Evolutionary conservation across 2,329 filamentous ascomycete species (phyloP).

Genomic region (Colletotrichum echinochloae): DNA sequence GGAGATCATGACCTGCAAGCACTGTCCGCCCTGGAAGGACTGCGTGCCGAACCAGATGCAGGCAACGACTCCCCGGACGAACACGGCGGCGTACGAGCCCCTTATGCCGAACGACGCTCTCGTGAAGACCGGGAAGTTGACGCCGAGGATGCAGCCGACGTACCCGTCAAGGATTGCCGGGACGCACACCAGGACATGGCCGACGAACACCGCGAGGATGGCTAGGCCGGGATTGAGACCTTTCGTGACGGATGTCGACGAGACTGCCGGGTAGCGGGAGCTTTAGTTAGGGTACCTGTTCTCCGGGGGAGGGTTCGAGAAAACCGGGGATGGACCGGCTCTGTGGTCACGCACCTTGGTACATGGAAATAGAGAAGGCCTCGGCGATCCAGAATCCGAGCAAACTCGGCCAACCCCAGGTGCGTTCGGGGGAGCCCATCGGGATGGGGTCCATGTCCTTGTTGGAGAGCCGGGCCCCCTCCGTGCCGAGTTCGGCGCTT

Average conservation of each 20-base stretch:
- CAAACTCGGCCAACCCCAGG: constrained; percentile 42
- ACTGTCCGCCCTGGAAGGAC: constrained; percentile 47
- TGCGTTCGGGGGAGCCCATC: constrained; percentile 38
- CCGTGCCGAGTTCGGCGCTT: constrained; percentile 28
- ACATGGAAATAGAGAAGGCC: constrained; percentile 42
- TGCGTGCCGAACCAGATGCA: constrained; percentile 54
- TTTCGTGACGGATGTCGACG: constrained; percentile 32
- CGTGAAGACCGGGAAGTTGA: constrained; percentile 48
- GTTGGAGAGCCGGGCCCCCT: constrained; percentile 37
- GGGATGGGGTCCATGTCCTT: constrained; percentile 43
- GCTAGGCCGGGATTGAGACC: constrained; percentile 42
- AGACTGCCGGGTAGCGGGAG: neutral
- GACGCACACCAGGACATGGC: constrained; percentile 41
- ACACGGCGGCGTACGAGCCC: constrained; percentile 47
- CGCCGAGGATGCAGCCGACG: constrained; percentile 45
- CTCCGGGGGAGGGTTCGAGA: neutral
- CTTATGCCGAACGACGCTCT: constrained; percentile 48
- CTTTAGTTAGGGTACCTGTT: neutral
- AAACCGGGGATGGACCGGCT: neutral
- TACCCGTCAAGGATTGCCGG: constrained; percentile 41
- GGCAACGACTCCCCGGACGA: constrained; percentile 51
- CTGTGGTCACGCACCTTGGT: constrained; percentile 25
- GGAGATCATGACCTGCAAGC: constrained; percentile 49
- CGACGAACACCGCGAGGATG: constrained; percentile 41
- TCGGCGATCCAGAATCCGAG: constrained; percentile 42